phyloP scores from a whole-genome alignment of 202 grass and related monocot species.

The Musa balbisiana region DNA sequence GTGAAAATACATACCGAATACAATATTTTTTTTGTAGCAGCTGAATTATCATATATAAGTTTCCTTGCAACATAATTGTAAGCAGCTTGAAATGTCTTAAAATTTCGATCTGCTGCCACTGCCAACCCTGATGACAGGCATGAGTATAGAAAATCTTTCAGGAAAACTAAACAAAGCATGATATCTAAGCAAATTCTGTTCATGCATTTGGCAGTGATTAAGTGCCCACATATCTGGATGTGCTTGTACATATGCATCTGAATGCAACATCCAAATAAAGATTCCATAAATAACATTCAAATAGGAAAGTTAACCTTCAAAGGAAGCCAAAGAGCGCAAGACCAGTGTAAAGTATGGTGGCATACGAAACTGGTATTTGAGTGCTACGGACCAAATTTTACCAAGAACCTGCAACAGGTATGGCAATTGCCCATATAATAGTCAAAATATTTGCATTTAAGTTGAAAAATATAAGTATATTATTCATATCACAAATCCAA shows the following conservation, averaged over 20 bases:
- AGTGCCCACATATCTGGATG: slow-evolving; percentile 7
- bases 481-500: background rate
- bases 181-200: slow-evolving; percentile 1
- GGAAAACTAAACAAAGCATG: slow-evolving; percentile 1
- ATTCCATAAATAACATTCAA: background rate
- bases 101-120: slow-evolving; percentile 52
- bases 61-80: slow-evolving; percentile 82
- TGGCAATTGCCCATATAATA: slow-evolving; percentile 23
- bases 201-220: background rate
- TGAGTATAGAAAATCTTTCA: slow-evolving; percentile 9
- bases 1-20: slow-evolving; percentile 48
- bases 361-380: slow-evolving; percentile 93
- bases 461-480: background rate
- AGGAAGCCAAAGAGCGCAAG: slow-evolving; percentile 85
- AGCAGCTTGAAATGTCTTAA: slow-evolving; percentile 96
- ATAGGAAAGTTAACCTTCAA: slow-evolving; percentile 72
- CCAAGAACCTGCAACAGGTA: slow-evolving; percentile 71
- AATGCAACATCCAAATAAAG: background rate
- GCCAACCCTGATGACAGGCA: slow-evolving; percentile 61
- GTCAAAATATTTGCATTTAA: slow-evolving; percentile 5
- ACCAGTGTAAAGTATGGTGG: slow-evolving; percentile 85
- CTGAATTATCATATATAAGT: slow-evolving; percentile 84
- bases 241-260: slow-evolving; percentile 2
- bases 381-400: slow-evolving; percentile 79
- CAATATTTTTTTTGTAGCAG: slow-evolving; percentile 65